Base-by-base conservation (phyloP, 495 filamentous ascomycete species). In the Recurvomyces mirabilis region DNA sequence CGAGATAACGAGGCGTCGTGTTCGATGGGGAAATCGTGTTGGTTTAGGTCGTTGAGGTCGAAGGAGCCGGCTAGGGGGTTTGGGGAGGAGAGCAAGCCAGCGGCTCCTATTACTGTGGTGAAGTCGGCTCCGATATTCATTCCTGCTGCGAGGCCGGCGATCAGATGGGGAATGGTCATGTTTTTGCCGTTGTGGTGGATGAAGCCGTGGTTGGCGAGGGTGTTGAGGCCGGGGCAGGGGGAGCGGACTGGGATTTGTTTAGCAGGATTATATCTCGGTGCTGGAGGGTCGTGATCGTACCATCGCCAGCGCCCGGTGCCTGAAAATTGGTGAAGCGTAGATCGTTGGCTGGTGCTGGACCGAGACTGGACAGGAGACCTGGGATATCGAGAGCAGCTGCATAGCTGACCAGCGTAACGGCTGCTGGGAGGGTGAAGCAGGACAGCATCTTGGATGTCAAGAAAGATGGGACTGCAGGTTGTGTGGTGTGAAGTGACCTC, bases 141-240 rank as follows among this genome's bases (percentile, higher is more conserved):
- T 30, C 37, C 41, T 3, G 15, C 25, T 7, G 14, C n/a, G 11
- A 60, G 48, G 13, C 32, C 52, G 6, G 41, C 30, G 31, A 49
- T 22, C 28, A 56, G 32, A 31, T 24, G 14, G 2, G 42, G 46
- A 21, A 53, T 18, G 1, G 49, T 46, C 38, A 55, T 43, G 32
- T 43, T 40, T 24, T 46, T 51, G 40, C 58, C 58, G 39, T 49
- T 17, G 26, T 32, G 56, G 14, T 45, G 49, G 28, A 61, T 34
- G 47, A 58, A 45, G 32, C 43, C 42, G 24, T 59, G 56, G 43
- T 61, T 61, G 25, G 56, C 58, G 7, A 59, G 46, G 19, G 56
- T 36, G 47, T 59, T 57, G 28, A 61, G 53, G 17, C 53, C 53
- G 10, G 56, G 58, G 38, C 58, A 61, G n/a, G 58, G 58, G 7